Conservation (phyloP, 331 rosid genomes). For the Cucumis variabilis region DNA sequence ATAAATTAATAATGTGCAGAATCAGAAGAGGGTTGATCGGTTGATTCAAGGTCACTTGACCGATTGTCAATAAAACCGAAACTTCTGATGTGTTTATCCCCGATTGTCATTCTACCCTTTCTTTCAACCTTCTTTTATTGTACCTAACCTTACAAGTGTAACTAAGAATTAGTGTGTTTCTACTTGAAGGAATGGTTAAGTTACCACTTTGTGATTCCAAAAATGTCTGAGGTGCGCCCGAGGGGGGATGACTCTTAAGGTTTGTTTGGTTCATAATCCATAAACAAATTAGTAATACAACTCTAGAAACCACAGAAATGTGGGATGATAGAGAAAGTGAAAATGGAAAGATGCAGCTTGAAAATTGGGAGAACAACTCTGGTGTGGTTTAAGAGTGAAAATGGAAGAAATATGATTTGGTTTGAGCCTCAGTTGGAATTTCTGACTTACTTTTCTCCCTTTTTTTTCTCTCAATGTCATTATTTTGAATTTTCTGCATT, state of each 20-base stretch:
- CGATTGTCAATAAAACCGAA: background rate
- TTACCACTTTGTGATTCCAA: background rate
- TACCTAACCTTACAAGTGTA: conserved; percentile 3
- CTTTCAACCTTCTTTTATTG: conserved; percentile 9
- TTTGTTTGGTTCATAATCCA: background rate
- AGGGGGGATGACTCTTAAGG: background rate
- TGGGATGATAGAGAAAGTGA: background rate
- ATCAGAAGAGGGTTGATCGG: conserved; percentile 70
- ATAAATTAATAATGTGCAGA: conserved; percentile 53
- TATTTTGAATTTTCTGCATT: too few species aligned
- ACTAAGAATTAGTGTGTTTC: background rate
- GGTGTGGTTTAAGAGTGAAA: background rate
- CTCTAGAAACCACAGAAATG: too few species aligned
- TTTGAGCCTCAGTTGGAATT: background rate
- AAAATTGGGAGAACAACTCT: background rate
- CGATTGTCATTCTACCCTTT: background rate
- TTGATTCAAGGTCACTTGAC: conserved; percentile 3
- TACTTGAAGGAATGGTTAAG: background rate
- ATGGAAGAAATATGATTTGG: background rate
- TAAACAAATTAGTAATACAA: background rate
- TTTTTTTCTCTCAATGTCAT: background rate
- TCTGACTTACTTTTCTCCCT: background rate
- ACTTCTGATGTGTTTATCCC: background rate
- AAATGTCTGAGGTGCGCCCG: background rate
- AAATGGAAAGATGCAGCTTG: background rate